Conservation (phyloP, 371 early-diverging fungal species). For the Rhizopus microsporus region DNA sequence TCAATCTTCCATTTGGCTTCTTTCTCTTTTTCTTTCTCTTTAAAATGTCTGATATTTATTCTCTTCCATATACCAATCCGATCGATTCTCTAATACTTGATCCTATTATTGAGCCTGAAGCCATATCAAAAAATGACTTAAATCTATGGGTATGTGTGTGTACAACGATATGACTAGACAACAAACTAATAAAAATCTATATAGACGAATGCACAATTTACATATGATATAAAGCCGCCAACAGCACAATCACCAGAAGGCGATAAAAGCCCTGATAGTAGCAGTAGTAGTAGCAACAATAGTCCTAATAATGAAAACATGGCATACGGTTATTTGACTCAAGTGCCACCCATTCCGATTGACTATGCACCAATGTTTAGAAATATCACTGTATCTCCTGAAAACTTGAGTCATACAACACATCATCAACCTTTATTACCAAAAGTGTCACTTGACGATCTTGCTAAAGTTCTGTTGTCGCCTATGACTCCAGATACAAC, state of each 20-base stretch:
- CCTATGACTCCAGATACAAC: slow-evolving; percentile 6
- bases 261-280: slow-evolving; percentile 15
- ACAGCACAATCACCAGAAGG: slow-evolving; percentile 37
- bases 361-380: slow-evolving; percentile 2
- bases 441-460: slow-evolving; percentile 17
- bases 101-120: slow-evolving; percentile 5
- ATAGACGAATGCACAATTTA: slow-evolving; percentile 63
- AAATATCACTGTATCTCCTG: slow-evolving; percentile 5
- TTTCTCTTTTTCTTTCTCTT: slow-evolving; percentile 4
- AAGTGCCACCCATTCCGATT: slow-evolving; percentile 35
- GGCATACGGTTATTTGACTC: slow-evolving; percentile 39
- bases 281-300: neutral
- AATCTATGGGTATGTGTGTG: slow-evolving; percentile 15
- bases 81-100: slow-evolving; percentile 20
- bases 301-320: slow-evolving; percentile 36
- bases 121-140: slow-evolving; percentile 14
- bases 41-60: slow-evolving; percentile 14
- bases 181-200: neutral
- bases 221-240: slow-evolving; percentile 52
- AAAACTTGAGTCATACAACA: slow-evolving; percentile 14
- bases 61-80: slow-evolving; percentile 2
- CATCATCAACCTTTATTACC: slow-evolving; percentile 17
- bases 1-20: neutral
- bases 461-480: slow-evolving; percentile 6
- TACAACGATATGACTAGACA: neutral